phyloP scores from a whole-genome alignment of 2,329 filamentous ascomycete species.

The Penicillium psychrosexuale region DNA sequence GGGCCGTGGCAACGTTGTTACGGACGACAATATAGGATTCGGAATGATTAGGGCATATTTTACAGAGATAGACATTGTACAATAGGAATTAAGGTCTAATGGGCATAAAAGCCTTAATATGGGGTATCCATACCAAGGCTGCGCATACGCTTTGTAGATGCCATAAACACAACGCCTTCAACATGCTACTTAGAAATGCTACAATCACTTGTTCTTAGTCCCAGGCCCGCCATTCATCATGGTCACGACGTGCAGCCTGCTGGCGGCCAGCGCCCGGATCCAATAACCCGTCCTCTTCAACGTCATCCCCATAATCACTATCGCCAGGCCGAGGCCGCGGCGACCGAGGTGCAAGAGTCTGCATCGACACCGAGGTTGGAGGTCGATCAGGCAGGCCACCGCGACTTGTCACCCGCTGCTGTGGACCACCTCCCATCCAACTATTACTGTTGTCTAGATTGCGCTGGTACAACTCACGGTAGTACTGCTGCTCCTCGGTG shows the following conservation, averaged over 20 bases:
- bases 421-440: slow-evolving; percentile 24
- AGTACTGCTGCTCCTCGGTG: slow-evolving; percentile 31
- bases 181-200: slow-evolving; percentile 2
- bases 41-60: not conserved
- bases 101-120: not conserved
- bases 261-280: slow-evolving; percentile 16
- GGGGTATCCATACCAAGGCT: not conserved
- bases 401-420: slow-evolving; percentile 19
- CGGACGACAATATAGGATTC: not conserved
- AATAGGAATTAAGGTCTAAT: not conserved
- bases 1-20: not conserved
- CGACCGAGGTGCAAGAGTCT: slow-evolving; percentile 41
- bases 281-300: slow-evolving; percentile 23
- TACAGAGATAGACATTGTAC: not conserved
- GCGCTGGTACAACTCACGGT: slow-evolving; percentile 36
- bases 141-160: not conserved
- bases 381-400: slow-evolving; percentile 31
- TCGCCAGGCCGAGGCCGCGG: slow-evolving; percentile 37
- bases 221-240: slow-evolving; percentile 43
- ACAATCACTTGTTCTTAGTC: slow-evolving; percentile 29
- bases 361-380: slow-evolving; percentile 43
- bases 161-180: slow-evolving; percentile 1
- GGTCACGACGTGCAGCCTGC: slow-evolving; percentile 11
- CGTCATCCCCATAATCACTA: slow-evolving; percentile 33
- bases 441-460: slow-evolving; percentile 32